Percentiles rank a stretch among this genome's conserved stretches.
phyloP scores from a whole-genome alignment of 176 grass and related monocot species.

The Oryza nivara region DNA sequence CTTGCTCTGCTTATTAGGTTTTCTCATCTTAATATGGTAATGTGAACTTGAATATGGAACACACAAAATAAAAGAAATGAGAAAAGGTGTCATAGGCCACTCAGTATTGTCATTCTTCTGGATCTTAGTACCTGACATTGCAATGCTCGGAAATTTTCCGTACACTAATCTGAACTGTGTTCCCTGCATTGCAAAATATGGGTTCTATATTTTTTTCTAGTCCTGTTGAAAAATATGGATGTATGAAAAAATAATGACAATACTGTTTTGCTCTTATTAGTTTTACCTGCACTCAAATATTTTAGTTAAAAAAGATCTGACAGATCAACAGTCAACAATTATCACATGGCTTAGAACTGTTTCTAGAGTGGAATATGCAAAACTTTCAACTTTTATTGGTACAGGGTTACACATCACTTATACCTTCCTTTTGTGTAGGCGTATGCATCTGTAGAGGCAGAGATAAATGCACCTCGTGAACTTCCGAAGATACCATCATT shows the following conservation, averaged over 20 bases:
- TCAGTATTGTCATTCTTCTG: conserved; percentile 19
- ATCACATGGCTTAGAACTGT: conserved; percentile 9
- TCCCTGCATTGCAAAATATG: background rate
- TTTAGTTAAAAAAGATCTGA: background rate
- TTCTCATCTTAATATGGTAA: background rate
- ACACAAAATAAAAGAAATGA: background rate
- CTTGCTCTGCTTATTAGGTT: background rate
- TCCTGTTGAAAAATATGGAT: background rate
- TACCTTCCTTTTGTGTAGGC: conserved; percentile 58
- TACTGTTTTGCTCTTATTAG: background rate
- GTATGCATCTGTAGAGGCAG: conserved; percentile 90
- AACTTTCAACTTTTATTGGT: conserved; percentile 25
- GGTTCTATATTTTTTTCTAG: background rate
- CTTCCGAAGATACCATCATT: conserved; percentile 99
- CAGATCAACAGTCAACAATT: background rate
- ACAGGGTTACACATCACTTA: conserved; percentile 13
- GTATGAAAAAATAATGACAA: background rate
- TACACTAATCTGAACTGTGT: background rate
- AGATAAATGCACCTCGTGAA: conserved; percentile 63
- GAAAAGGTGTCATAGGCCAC: background rate
- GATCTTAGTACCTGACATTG: conserved; percentile 6
- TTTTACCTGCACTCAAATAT: background rate
- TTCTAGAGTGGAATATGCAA: conserved; percentile 18
- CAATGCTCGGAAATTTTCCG: conserved; percentile 12
- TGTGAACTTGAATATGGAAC: background rate